phyloP scores from a whole-genome alignment of 2,329 filamentous ascomycete genomes.

The Cordyceps cicadae region DNA sequence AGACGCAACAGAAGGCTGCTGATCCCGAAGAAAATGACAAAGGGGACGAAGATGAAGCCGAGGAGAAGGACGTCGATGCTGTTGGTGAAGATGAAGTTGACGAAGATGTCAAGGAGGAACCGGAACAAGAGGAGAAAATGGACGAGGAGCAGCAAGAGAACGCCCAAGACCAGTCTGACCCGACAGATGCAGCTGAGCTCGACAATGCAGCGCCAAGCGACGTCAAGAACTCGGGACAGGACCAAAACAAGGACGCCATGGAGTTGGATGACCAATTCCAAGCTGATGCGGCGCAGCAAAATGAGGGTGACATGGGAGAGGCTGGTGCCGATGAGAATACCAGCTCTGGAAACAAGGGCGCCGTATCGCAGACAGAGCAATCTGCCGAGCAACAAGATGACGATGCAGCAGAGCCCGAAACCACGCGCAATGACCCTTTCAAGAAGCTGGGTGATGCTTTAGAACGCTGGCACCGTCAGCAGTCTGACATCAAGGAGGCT shows the following conservation, averaged over 20 bases:
- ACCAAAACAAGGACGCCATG: slow-evolving; percentile 55
- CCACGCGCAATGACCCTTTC: slow-evolving; percentile 60
- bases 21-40: slow-evolving; percentile 25
- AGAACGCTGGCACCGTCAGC: slow-evolving; percentile 85
- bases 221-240: slow-evolving; percentile 54
- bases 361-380: slow-evolving; percentile 40
- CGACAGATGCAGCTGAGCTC: slow-evolving; percentile 32
- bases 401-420: slow-evolving; percentile 36
- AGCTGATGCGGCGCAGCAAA: slow-evolving; percentile 53
- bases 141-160: slow-evolving; percentile 33
- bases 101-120: slow-evolving; percentile 23
- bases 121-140: slow-evolving; percentile 22
- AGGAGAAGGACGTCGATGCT: slow-evolving; percentile 47
- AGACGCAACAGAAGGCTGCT: slow-evolving; percentile 23
- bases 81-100: slow-evolving; percentile 21
- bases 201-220: slow-evolving; percentile 59
- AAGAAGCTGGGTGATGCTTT: slow-evolving; percentile 90
- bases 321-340: slow-evolving; percentile 56
- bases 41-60: slow-evolving; percentile 30
- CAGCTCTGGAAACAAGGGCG: slow-evolving; percentile 55
- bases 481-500: slow-evolving; percentile 66
- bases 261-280: slow-evolving; percentile 55
- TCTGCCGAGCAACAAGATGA: slow-evolving; percentile 34
- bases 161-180: slow-evolving; percentile 23
- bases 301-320: slow-evolving; percentile 59